A percentile compares a stretch with the other conserved stretches of the same genome.
Evolutionary conservation across 1,284 basidiomycete genomes (phyloP).

Genomic region (Schizophyllum amplum): DNA sequence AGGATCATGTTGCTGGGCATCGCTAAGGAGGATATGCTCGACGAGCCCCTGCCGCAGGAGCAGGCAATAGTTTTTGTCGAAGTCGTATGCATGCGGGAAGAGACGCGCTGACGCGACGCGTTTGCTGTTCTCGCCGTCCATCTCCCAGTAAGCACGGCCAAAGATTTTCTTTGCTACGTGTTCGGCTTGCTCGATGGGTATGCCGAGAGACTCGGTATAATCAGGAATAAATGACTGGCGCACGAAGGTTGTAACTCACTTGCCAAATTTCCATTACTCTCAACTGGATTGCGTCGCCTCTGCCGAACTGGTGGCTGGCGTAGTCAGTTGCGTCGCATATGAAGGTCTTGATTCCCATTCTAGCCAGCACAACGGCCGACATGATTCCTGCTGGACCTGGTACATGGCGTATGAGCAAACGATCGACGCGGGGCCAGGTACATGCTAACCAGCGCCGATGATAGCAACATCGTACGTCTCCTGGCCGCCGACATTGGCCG

Average conservation of each 20-base stretch:
- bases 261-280: not conserved
- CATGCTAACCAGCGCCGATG: not conserved
- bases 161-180: not conserved
- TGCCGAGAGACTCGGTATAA: not conserved
- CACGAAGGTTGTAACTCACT: too few species aligned
- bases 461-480: not conserved
- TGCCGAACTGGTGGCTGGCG: not conserved
- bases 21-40: not conserved
- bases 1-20: not conserved
- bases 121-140: not conserved
- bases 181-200: not conserved
- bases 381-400: slow-evolving; percentile 1
- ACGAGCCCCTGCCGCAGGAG: not conserved
- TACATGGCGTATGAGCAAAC: too few species aligned
- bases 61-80: not conserved
- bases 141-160: not conserved
- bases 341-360: slow-evolving; percentile 1
- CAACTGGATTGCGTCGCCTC: not conserved
- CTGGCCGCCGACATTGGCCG: not conserved
- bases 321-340: not conserved
- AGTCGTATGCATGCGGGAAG: not conserved
- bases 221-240: not conserved
- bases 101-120: not conserved
- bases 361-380: not conserved
- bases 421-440: too few species aligned